Evolutionary conservation across 2,329 filamentous ascomycete species (phyloP).

Genomic region (Hyphodiscus sp.): DNA sequence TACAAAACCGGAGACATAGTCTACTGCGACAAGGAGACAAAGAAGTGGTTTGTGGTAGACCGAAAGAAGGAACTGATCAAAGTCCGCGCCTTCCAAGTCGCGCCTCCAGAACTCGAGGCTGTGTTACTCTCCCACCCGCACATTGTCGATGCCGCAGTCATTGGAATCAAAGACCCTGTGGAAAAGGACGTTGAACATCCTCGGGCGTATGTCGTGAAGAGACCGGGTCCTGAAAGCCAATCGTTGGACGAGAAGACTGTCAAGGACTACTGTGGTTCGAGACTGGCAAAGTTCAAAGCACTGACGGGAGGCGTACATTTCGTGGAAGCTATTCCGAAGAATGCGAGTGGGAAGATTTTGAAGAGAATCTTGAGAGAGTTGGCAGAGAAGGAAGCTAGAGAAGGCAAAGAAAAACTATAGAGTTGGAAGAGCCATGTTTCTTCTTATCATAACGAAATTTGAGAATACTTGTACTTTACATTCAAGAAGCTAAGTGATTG

Average conservation of each 20-base stretch:
- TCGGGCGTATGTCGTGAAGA: conserved; percentile 48
- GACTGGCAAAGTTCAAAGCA: conserved; percentile 57
- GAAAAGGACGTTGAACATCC: conserved; percentile 30
- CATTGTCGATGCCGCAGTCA: conserved; percentile 39
- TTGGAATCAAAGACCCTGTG: conserved; percentile 34
- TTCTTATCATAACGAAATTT: too few relatives aligned
- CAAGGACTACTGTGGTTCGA: conserved; percentile 48
- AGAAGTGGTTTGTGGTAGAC: conserved; percentile 43
- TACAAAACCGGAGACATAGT: conserved; percentile 66
- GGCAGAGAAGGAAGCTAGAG: conserved; percentile 26
- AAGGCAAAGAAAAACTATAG: background rate
- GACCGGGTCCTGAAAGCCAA: conserved; percentile 32
- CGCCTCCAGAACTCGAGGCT: conserved; percentile 41
- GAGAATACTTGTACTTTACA: too few relatives aligned
- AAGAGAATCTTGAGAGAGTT: conserved; percentile 32
- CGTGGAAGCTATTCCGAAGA: conserved; percentile 63
- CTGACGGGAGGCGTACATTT: conserved; percentile 63
- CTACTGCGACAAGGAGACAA: conserved; percentile 56
- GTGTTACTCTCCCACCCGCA: conserved; percentile 37
- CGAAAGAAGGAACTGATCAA: conserved; percentile 39
- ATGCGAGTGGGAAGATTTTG: conserved; percentile 47
- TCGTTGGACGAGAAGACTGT: conserved; percentile 40
- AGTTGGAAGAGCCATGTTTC: too few relatives aligned
- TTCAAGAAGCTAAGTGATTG: too few relatives aligned
- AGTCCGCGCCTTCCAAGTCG: conserved; percentile 41